Conservation (phyloP, 768 basidiomycete genomes). For the Podaxis carcinomalis region DNA sequence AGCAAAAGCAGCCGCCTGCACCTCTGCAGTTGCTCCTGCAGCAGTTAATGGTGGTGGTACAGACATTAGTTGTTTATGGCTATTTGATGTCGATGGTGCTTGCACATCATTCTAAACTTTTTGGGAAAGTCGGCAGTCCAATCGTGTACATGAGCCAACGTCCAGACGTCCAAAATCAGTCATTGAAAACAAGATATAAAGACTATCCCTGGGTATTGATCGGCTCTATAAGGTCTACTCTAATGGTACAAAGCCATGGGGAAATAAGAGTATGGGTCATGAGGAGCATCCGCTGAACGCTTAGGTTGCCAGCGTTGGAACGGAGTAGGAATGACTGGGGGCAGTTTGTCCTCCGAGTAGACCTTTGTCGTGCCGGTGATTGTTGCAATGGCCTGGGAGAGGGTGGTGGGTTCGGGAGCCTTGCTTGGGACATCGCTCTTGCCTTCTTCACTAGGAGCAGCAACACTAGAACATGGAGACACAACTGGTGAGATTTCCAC, state of each 20-base stretch:
- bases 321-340: conserved; percentile 67
- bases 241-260: conserved; percentile 67
- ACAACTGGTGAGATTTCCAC: background rate
- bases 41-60: conserved; percentile 43
- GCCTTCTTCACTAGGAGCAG: conserved; percentile 44
- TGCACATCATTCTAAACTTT: background rate
- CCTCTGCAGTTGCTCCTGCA: conserved; percentile 50
- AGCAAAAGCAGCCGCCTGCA: conserved; percentile 66
- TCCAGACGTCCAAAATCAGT: background rate
- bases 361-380: conserved; percentile 53
- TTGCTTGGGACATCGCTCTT: conserved; percentile 42
- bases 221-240: conserved; percentile 11
- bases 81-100: conserved; percentile 27
- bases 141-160: background rate
- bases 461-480: conserved; percentile 34
- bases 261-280: conserved; percentile 78
- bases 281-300: conserved; percentile 73
- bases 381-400: conserved; percentile 69
- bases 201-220: conserved; percentile 7
- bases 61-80: conserved; percentile 42
- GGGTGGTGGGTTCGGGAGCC: conserved; percentile 45
- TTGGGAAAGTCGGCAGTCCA: background rate
- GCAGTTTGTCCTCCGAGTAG: conserved; percentile 61
- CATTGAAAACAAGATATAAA: background rate
- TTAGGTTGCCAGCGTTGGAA: conserved; percentile 74